Conservation (phyloP, 345 rosid genomes). For the Eucalyptus decipiens region DNA sequence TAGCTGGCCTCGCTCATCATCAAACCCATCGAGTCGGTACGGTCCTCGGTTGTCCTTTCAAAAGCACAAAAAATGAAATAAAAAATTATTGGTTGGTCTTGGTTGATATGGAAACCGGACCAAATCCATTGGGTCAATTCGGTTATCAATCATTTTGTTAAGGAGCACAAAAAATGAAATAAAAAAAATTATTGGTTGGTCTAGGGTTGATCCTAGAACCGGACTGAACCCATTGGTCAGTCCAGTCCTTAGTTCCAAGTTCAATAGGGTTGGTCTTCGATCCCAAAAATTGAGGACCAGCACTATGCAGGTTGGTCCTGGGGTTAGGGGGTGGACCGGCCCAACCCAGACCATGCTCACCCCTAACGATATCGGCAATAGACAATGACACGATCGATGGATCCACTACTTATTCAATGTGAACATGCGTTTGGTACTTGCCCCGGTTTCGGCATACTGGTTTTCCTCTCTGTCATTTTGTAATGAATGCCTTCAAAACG, state of each 20-base stretch:
- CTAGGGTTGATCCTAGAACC: accelerated
- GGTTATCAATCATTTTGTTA: accelerated
- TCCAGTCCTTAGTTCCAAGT: accelerated
- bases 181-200: too few species aligned
- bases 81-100: too few species aligned
- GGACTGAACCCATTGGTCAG: accelerated
- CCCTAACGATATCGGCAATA: too few species aligned
- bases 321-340: accelerated
- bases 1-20: accelerated
- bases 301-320: accelerated
- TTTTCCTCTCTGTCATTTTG: neutral
- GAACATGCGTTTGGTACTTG: neutral
- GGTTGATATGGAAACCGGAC: accelerated
- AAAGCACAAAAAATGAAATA: too few species aligned
- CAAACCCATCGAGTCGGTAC: too few species aligned
- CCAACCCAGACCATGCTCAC: too few species aligned
- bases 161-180: too few species aligned
- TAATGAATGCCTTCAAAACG: neutral
- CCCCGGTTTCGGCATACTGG: neutral
- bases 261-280: accelerated
- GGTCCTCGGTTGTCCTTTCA: accelerated
- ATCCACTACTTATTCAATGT: neutral
- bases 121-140: accelerated
- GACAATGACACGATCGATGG: neutral
- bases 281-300: too few species aligned